Percentiles rank a stretch among this genome's conserved stretches.
Conservation (phyloP, 2,329 filamentous ascomycete species). For the Pezicula radicicola region DNA sequence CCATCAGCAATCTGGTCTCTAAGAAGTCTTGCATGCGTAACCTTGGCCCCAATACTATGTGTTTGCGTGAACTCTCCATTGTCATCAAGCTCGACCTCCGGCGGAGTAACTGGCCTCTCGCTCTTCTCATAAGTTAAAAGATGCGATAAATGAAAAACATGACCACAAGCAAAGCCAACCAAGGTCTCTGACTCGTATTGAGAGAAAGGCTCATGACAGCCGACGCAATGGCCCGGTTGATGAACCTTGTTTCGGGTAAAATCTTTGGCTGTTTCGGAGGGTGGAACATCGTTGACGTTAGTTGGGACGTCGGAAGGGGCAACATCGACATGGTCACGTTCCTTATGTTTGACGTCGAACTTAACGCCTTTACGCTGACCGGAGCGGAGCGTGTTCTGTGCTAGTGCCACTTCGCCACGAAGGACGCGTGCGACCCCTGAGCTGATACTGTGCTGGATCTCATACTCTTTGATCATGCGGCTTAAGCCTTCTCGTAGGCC, state of each 20-base stretch:
- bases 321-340: constrained; percentile 39
- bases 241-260: constrained; percentile 3
- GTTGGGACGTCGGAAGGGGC: constrained; percentile 36
- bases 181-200: constrained; percentile 68
- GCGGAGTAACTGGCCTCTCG: constrained; percentile 35
- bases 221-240: constrained; percentile 52
- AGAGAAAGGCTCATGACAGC: constrained; percentile 53
- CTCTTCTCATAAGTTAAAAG: constrained; percentile 47
- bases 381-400: constrained; percentile 75
- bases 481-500: constrained; percentile 84
- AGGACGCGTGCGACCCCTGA: constrained; percentile 85
- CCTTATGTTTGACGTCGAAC: constrained; percentile 67
- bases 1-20: constrained; percentile 66
- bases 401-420: constrained; percentile 79
- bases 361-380: constrained; percentile 85
- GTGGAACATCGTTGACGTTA: constrained; percentile 9
- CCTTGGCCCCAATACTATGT: constrained; percentile 78
- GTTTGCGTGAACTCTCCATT: constrained; percentile 41
- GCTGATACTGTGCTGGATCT: constrained; percentile 91
- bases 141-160: constrained; percentile 76
- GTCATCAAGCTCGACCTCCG: constrained; percentile 39
- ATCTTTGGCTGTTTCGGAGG: constrained; percentile 10
- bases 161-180: constrained; percentile 77
- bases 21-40: constrained; percentile 78
- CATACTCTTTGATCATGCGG: constrained; percentile 91